Conservation (phyloP, 345 rosid species). For the Leavenworthia alabamica region DNA sequence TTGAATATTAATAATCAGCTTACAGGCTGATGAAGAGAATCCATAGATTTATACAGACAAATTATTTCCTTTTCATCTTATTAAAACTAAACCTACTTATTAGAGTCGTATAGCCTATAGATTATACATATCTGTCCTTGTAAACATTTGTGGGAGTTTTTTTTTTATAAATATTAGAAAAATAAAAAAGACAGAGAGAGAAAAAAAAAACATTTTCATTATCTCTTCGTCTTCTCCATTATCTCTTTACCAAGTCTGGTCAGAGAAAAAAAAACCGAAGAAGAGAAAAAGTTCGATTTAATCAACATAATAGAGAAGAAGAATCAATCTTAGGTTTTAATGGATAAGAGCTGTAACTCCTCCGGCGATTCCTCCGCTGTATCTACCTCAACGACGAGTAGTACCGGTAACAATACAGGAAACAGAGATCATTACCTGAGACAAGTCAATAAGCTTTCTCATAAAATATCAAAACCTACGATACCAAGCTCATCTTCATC, state of each 20-base stretch:
- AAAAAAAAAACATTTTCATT: constrained; percentile 14
- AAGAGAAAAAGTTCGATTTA: neutral
- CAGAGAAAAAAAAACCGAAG: neutral
- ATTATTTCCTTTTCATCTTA: constrained; percentile 28
- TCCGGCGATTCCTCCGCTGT: constrained; percentile 42
- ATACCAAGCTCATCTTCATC: neutral
- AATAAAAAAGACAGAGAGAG: neutral
- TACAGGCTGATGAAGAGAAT: constrained; percentile 3
- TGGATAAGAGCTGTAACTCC: constrained; percentile 61
- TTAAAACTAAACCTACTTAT: constrained; percentile 22
- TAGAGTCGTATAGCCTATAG: constrained; percentile 17
- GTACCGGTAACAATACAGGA: constrained; percentile 18
- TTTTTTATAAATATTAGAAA: neutral
- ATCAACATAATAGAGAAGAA: neutral
- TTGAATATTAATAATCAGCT: neutral
- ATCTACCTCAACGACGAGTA: constrained; percentile 14
- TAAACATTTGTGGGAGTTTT: neutral
- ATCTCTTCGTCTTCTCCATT: constrained; percentile 19
- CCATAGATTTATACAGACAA: constrained; percentile 26
- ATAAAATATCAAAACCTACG: constrained; percentile 66
- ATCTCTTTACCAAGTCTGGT: constrained; percentile 34
- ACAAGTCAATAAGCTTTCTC: constrained; percentile 76
- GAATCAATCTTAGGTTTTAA: constrained; percentile 7
- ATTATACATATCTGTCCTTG: neutral
- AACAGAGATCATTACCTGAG: constrained; percentile 45